Conservation (phyloP, 495 filamentous ascomycete genomes). For the Neurospora sp. region DNA sequence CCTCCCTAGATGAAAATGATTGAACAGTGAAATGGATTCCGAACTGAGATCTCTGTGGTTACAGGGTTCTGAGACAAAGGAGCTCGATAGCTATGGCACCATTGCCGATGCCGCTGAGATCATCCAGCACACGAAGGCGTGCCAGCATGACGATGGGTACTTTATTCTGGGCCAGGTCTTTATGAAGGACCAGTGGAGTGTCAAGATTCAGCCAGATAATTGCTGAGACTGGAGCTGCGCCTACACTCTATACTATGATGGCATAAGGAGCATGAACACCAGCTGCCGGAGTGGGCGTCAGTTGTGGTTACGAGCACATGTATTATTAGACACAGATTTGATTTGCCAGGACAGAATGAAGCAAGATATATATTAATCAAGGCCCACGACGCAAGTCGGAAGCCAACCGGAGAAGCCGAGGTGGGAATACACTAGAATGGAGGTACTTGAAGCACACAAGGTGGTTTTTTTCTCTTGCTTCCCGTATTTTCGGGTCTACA, state of each 20-base stretch:
- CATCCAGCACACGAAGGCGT: background rate
- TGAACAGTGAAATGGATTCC: background rate
- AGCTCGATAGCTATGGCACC: background rate
- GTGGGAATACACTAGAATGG: too few relatives aligned
- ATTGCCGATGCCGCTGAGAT: background rate
- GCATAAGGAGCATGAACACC: background rate
- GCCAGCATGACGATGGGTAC: background rate
- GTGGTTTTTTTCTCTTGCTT: background rate
- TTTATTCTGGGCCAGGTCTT: background rate
- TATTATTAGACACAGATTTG: background rate
- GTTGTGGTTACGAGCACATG: background rate
- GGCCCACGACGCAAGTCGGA: too few relatives aligned
- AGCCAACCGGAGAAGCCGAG: too few relatives aligned
- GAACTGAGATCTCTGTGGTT: background rate
- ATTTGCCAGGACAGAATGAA: background rate
- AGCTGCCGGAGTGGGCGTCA: background rate
- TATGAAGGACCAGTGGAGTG: background rate
- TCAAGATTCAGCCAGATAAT: background rate
- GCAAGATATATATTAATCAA: background rate
- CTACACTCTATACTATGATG: background rate
- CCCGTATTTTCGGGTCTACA: background rate
- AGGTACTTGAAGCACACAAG: background rate
- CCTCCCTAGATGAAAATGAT: background rate
- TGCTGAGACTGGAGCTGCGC: background rate
- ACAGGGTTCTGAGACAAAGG: background rate